Percentiles rank a stretch among this genome's conserved stretches.
phyloP scores from a whole-genome alignment of 2,329 filamentous ascomycete genomes.

The Chalaropsis thielavioides region DNA sequence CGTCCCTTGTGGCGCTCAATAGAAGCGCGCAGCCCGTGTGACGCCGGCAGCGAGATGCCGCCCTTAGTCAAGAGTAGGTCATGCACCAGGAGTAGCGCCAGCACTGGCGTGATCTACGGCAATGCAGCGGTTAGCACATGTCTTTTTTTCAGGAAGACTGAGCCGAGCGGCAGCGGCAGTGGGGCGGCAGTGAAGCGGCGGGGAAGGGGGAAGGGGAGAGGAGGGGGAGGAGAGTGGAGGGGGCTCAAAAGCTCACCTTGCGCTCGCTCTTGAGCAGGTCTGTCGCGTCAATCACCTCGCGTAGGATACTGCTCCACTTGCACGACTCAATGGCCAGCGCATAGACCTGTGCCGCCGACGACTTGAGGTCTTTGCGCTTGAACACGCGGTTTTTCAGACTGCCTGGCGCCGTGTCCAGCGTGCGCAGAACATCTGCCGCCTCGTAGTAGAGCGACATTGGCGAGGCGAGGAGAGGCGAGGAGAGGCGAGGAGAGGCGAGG shows the following conservation, averaged over 20 bases:
- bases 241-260: constrained; percentile 54
- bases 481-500: too few species aligned
- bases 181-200: not conserved
- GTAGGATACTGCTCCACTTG: constrained; percentile 79
- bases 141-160: too few species aligned
- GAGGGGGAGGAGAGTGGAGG: too few species aligned
- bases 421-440: constrained; percentile 57
- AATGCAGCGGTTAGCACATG: not conserved
- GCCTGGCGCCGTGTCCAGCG: constrained; percentile 47
- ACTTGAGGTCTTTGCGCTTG: constrained; percentile 57
- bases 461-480: not conserved
- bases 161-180: too few species aligned
- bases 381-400: constrained; percentile 83
- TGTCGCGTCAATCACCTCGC: constrained; percentile 75
- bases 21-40: constrained; percentile 61
- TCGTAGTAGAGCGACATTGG: constrained; percentile 92
- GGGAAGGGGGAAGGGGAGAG: not conserved
- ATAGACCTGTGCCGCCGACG: constrained; percentile 67
- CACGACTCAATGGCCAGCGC: constrained; percentile 73
- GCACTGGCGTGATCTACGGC: constrained; percentile 58
- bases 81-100: constrained; percentile 72
- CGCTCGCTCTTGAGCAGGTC: constrained; percentile 64
- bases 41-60: constrained; percentile 66
- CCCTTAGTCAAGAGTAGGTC: constrained; percentile 70
- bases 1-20: constrained; percentile 72